These are phyloP conservation scores for Rugosomyces carneus DNA, from an alignment of 1,284 basidiomycete species.

Conservation along the genomic window DNA sequence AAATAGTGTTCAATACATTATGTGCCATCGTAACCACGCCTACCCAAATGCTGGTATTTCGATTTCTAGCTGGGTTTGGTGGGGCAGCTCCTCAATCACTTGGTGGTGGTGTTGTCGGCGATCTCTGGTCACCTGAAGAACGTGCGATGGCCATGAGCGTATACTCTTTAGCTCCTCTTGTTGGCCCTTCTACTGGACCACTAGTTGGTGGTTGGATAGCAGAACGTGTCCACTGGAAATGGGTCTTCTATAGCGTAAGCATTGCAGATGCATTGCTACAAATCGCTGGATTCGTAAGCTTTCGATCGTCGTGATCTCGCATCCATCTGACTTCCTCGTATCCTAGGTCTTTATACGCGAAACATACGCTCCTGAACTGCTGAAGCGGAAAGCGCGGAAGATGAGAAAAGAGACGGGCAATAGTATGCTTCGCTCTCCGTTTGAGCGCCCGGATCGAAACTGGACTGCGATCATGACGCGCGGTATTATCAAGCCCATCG, in stretches of 20 bases:
- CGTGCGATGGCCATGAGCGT: slow-evolving; percentile 27
- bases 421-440: slow-evolving; percentile 16
- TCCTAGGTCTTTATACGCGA: slow-evolving; percentile 24
- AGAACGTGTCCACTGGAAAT: slow-evolving; percentile 23
- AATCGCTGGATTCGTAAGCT: slow-evolving; percentile 25
- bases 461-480: slow-evolving; percentile 25
- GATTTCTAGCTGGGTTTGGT: slow-evolving; percentile 28
- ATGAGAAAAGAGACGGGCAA: slow-evolving; percentile 21
- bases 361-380: slow-evolving; percentile 26
- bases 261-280: slow-evolving; percentile 26
- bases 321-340: slow-evolving; percentile 4
- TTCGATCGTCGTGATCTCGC: not conserved
- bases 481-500: slow-evolving; percentile 28
- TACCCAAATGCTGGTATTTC: slow-evolving; percentile 26
- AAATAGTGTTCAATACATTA: slow-evolving; percentile 24
- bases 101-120: slow-evolving; percentile 27
- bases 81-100: slow-evolving; percentile 27
- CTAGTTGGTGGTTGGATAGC: slow-evolving; percentile 27
- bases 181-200: slow-evolving; percentile 24
- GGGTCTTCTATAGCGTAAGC: slow-evolving; percentile 28
- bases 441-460: slow-evolving; percentile 21
- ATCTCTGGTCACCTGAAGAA: slow-evolving; percentile 29
- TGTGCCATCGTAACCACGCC: slow-evolving; percentile 25
- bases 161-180: slow-evolving; percentile 26
- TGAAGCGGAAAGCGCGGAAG: slow-evolving; percentile 22